Evolutionary conservation across 2,329 filamentous ascomycete genomes (phyloP).

Genomic region (Ophiostoma piceae): DNA sequence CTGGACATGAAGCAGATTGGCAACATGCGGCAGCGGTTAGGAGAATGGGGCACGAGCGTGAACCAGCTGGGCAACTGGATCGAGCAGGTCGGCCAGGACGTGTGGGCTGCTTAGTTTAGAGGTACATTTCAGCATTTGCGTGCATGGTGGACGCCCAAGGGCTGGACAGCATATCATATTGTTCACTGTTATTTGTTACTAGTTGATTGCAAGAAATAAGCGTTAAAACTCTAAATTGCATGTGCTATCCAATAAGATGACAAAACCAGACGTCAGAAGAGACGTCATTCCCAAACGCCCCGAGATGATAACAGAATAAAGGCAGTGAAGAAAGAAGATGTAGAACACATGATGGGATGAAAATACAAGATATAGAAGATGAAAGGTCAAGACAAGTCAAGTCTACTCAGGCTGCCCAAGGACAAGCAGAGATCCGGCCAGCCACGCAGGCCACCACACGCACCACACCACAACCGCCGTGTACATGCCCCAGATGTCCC

Average conservation of each 20-base stretch:
- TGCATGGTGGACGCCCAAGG: slow-evolving; percentile 1
- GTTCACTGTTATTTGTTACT: neutral
- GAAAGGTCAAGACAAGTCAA: neutral
- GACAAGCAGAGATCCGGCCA: slow-evolving; percentile 56
- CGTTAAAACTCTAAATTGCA: neutral
- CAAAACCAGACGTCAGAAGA: neutral
- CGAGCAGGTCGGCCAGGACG: slow-evolving; percentile 85
- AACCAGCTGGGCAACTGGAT: slow-evolving; percentile 97
- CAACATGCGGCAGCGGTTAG: slow-evolving; percentile 79
- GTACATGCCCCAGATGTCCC: slow-evolving; percentile 85
- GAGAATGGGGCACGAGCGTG: slow-evolving; percentile 94
- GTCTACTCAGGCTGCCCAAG: slow-evolving; percentile 37
- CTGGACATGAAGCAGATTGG: slow-evolving; percentile 93
- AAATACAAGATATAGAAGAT: neutral
- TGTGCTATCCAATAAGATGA: neutral
- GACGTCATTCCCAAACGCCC: neutral
- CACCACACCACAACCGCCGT: slow-evolving; percentile 88
- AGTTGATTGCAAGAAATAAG: neutral
- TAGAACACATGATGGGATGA: neutral
- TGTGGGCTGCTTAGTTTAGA: slow-evolving; percentile 69
- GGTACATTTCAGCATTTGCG: slow-evolving; percentile 6
- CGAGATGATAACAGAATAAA: neutral
- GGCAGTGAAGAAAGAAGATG: too few species aligned
- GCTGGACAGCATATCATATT: neutral
- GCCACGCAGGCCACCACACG: slow-evolving; percentile 92